phyloP scores from a whole-genome alignment of 2,329 filamentous ascomycete species.

The Polytolypa hystricis region DNA sequence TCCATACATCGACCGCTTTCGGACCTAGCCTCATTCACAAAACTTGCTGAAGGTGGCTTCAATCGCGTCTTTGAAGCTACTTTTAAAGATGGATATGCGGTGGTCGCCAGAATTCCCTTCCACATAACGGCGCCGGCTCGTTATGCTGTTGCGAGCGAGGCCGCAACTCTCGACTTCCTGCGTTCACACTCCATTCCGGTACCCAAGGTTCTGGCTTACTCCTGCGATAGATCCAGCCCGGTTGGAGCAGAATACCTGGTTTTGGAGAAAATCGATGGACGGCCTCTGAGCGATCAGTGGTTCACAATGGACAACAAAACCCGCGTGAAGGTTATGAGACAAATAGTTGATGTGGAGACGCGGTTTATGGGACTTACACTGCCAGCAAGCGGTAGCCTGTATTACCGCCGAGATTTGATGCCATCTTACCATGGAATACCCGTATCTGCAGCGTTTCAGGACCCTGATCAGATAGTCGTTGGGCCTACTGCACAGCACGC shows the following conservation, averaged over 20 bases:
- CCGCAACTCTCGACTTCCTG: slow-evolving; percentile 21
- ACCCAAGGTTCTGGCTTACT: slow-evolving; percentile 21
- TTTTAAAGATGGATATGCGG: slow-evolving; percentile 15
- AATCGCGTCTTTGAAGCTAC: slow-evolving; percentile 19
- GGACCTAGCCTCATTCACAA: slow-evolving; percentile 7
- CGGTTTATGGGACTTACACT: slow-evolving; percentile 15
- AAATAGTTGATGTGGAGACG: slow-evolving; percentile 17
- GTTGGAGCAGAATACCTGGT: slow-evolving; percentile 26
- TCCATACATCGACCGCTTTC: slow-evolving; percentile 1
- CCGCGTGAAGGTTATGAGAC: slow-evolving; percentile 15
- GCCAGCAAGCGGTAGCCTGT: slow-evolving; percentile 20
- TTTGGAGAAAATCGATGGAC: slow-evolving; percentile 24
- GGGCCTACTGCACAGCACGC: slow-evolving; percentile 16
- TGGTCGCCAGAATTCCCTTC: slow-evolving; percentile 22
- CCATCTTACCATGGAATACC: not conserved
- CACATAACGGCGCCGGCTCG: slow-evolving; percentile 15
- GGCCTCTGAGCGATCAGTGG: slow-evolving; percentile 23
- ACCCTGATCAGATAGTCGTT: slow-evolving; percentile 11
- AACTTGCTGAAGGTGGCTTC: slow-evolving; percentile 21
- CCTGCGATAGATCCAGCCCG: slow-evolving; percentile 18
- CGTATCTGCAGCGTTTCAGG: not conserved
- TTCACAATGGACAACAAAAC: slow-evolving; percentile 17
- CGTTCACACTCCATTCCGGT: slow-evolving; percentile 19
- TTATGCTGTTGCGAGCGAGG: slow-evolving; percentile 20
- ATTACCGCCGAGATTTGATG: slow-evolving; percentile 13